Evolutionary conservation across 2,329 filamentous ascomycete species (phyloP), one percentile per base, ranked within the genome.

Genomic region (Pseudogymnoascus sp.): DNA sequence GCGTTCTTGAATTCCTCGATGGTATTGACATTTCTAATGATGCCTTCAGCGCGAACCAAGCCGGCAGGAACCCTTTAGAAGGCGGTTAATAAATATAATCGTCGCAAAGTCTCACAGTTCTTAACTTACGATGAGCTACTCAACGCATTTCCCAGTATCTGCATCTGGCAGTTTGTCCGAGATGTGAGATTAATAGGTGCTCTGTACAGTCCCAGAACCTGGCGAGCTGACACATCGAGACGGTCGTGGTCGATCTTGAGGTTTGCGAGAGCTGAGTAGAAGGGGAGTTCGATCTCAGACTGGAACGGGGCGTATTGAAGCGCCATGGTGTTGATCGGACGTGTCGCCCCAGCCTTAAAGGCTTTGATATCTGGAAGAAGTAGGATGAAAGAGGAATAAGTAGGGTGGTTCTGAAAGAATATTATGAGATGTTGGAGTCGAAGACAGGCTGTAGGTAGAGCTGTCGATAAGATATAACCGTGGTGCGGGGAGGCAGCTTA

Each of bases 161-260:
- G 93, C 85, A 98, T 92, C 73, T 88, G 90, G 75, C 90, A 91
- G 69, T 90, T 95, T 63, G 88, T 83, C 6, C 39, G 34, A 11
- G 39, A 39, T 11, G 60, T 16, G n/a, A 41, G 19, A 31, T 41
- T 21, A 70, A 89, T 87, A 0, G 90, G 86, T 41, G 86, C 78
- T 70, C 91, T 89, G 75, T 99, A 99, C 48, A 96, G 79, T 3
- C 95, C 95, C 31, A 96, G 82, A 2, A 98, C 83, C 66, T 89
- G 88, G 51, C 93, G 90, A 23, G 92, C 90, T 8, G 93, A 96
- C 76, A 96, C 93, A 79, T 97, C 90, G 62, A 99, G 90, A 78
- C 93, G 96, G 79, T 97, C 95, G 83, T 96, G 89, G 75, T 98
- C 92, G 74, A 99, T 92, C 79, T 99, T 99, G 69, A 89, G 90